These are phyloP conservation scores for Aspergillus sp. DNA, from an alignment of 2,329 filamentous ascomycete genomes.

Conservation along the genomic window DNA sequence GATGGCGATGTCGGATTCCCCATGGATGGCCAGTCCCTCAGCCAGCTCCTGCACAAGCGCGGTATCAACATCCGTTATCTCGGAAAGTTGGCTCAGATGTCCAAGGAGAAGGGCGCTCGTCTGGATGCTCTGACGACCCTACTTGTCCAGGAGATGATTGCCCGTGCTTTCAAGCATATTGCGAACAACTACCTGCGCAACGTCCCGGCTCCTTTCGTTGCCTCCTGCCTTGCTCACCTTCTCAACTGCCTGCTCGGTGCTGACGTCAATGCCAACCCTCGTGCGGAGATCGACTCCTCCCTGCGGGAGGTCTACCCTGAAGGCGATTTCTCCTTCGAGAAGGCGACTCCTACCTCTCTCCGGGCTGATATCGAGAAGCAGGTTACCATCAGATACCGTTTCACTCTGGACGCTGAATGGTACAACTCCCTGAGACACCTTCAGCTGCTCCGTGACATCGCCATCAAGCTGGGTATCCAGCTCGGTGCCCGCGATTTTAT, in stretches of 20 bases:
- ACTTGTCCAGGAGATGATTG: conserved; percentile 85
- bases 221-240: conserved; percentile 77
- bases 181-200: conserved; percentile 75
- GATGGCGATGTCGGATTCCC: conserved; percentile 95
- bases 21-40: conserved; percentile 94
- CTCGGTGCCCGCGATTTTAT: conserved; percentile 73
- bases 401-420: conserved; percentile 68
- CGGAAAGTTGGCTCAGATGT: conserved; percentile 73
- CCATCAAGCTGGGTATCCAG: conserved; percentile 86
- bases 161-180: conserved; percentile 94
- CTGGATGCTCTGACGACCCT: conserved; percentile 75
- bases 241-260: conserved; percentile 89
- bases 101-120: conserved; percentile 64
- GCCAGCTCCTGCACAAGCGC: conserved; percentile 86
- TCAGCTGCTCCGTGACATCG: conserved; percentile 85
- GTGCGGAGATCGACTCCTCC: conserved; percentile 71
- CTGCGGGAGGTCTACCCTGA: conserved; percentile 76
- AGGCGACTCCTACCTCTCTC: conserved; percentile 71
- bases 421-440: conserved; percentile 65
- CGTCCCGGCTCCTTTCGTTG: conserved; percentile 75
- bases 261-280: conserved; percentile 72
- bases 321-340: conserved; percentile 76
- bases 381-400: conserved; percentile 71
- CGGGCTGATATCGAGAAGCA: conserved; percentile 69
- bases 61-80: conserved; percentile 96